These are phyloP conservation scores for Clonostachys chloroleuca DNA, from an alignment of 2,329 filamentous ascomycete genomes.

Conservation along the genomic window DNA sequence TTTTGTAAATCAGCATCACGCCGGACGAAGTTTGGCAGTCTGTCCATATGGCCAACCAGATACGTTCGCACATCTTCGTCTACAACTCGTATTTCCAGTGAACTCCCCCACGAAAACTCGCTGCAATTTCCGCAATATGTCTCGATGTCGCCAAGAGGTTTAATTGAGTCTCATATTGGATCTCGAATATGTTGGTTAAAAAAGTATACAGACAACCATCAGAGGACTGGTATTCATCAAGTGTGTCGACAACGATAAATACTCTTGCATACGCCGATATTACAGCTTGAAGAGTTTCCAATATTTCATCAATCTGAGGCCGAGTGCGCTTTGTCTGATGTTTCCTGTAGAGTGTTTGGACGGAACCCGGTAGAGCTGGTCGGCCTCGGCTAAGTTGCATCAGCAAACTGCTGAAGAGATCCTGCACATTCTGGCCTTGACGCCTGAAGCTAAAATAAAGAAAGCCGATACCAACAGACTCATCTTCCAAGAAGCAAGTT, in stretches of 20 bases:
- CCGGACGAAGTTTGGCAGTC: constrained; percentile 1
- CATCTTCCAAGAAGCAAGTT: constrained; percentile 9
- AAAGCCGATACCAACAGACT: constrained; percentile 29
- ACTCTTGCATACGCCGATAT: neutral
- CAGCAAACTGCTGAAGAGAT: constrained; percentile 24
- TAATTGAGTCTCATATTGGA: neutral
- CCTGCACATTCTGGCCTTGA: constrained; percentile 24
- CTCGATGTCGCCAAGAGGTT: constrained; percentile 16
- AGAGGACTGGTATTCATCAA: constrained; percentile 11
- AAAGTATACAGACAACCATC: neutral
- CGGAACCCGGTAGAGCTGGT: constrained; percentile 11
- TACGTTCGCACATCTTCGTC: constrained; percentile 8
- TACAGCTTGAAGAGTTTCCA: neutral
- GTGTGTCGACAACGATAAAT: constrained; percentile 12
- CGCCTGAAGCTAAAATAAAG: constrained; percentile 40
- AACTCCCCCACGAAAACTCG: neutral
- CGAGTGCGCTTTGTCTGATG: constrained; percentile 4
- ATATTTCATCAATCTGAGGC: constrained; percentile 1
- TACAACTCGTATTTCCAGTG: constrained; percentile 8
- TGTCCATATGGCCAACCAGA: neutral
- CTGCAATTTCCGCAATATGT: constrained; percentile 5
- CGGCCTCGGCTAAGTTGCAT: constrained; percentile 25
- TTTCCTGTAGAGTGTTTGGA: constrained; percentile 19
- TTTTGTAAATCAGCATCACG: neutral
- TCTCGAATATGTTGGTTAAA: neutral